These are phyloP conservation scores for Asterochloris sp. DNA, from an alignment of 139 green algal genomes.

Conservation along the genomic window DNA sequence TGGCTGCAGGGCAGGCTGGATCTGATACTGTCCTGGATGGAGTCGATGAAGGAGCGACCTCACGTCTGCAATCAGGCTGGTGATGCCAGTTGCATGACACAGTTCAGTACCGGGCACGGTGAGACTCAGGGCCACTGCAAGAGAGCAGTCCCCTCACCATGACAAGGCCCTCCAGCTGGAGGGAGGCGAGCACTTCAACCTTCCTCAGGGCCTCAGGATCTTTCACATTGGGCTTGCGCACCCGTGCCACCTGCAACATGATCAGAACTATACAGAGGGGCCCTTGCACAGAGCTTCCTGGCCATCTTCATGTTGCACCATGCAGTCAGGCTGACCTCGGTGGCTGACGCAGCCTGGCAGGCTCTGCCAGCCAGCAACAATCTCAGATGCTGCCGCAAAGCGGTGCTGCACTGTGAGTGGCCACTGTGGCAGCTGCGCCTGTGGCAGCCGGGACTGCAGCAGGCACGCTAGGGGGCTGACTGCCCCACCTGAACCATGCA, in stretches of 20 bases:
- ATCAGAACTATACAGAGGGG: too few species aligned
- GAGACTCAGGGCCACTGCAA: too few species aligned
- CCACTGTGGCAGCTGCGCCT: neutral
- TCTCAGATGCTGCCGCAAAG: too few species aligned
- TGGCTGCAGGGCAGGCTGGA: neutral
- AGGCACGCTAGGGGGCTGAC: neutral
- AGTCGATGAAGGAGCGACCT: too few species aligned
- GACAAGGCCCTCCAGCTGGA: slow-evolving; percentile 54
- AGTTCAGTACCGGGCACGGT: too few species aligned
- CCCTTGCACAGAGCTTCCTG: too few species aligned
- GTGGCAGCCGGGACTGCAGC: neutral
- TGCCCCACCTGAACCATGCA: slow-evolving; percentile 56
- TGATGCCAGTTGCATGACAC: too few species aligned
- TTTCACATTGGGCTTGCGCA: neutral
- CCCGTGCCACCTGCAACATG: slow-evolving; percentile 26
- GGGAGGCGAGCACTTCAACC: slow-evolving; percentile 45
- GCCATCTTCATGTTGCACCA: too few species aligned
- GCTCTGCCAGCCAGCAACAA: too few species aligned
- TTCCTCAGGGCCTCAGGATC: neutral
- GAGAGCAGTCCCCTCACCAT: slow-evolving; percentile 5
- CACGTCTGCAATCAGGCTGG: too few species aligned
- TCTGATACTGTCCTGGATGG: neutral
- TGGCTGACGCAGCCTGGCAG: too few species aligned
- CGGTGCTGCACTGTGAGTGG: neutral
- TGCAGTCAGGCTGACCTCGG: too few species aligned